Base-by-base conservation (phyloP, 805 yeast species). In the Maudiozyma barnettii region DNA sequence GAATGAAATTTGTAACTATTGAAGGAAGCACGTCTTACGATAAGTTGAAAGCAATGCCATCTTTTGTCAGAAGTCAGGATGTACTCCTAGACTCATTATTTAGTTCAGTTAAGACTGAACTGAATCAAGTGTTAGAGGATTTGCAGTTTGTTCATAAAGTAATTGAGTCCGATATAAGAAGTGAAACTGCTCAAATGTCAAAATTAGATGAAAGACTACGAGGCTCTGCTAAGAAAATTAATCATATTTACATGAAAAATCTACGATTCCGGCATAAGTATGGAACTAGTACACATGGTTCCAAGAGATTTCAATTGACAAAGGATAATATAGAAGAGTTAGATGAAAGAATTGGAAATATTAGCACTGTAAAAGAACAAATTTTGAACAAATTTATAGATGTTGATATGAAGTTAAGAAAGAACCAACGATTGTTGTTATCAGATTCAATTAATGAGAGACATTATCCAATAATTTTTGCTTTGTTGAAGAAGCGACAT, bases 401-500 rank as follows among this genome's bases (percentile, higher is more conserved):
- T 16, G 52, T 72, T 9, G 79, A 76, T 49, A 35, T 53, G 8
- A 54, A 54, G 21, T 51, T 75, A 44, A 69, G 73, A 0, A 46
- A 51, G 8, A 62, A 64, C 31, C 72, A 68, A 29, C 59, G 73
- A 39, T 56, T 73, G 14, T 61, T 70, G 23, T 56, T 63, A 13
- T 49, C 59, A 4, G 61, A 64, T 19, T 63, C 70, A 7, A 64
- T 72, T 1, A 73, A 74, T 56, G 61, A 65, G 48, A 57, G 56
- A 16, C 79, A 76, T 52, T 76, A 73, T 55, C 72, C 73, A 4
- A 58, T 61, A 4, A 51, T 76, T 19, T 70, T 66, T 47, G 57
- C 54, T 9, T 56, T 63, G 33, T 46, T 66, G 45, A 53, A 44
- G 23, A 37, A 47, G 41, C 49, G 46, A 29, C 47, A 21, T 43